Percentiles rank a stretch among this genome's conserved stretches.
Evolutionary conservation across 352 stramenopile genomes (phyloP).

Genomic region (Globisporangium camurandrum): DNA sequence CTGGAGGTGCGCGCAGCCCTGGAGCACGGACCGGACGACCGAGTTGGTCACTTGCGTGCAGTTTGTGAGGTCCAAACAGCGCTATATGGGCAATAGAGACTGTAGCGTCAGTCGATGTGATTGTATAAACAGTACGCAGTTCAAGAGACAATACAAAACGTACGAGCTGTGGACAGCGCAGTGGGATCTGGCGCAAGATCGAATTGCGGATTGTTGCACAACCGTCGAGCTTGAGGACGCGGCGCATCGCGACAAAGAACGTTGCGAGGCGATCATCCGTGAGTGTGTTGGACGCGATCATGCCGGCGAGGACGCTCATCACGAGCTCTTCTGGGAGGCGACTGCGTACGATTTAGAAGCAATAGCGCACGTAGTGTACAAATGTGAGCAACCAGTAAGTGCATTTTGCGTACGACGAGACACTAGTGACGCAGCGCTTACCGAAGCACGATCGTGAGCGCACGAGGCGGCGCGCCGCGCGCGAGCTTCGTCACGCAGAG

Average conservation of each 20-base stretch:
- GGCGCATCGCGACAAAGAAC: slow-evolving; percentile 74
- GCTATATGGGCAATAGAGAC: slow-evolving; percentile 19
- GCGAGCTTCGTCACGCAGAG: slow-evolving; percentile 60
- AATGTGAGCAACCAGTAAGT: neutral
- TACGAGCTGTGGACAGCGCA: slow-evolving; percentile 75
- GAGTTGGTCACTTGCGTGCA: slow-evolving; percentile 85
- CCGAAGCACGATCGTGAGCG: slow-evolving; percentile 52
- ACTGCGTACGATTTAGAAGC: slow-evolving; percentile 14
- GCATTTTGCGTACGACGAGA: slow-evolving; percentile 1
- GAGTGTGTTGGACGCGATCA: slow-evolving; percentile 65
- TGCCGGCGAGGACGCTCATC: slow-evolving; percentile 57
- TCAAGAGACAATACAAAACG: neutral
- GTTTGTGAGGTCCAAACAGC: slow-evolving; percentile 77
- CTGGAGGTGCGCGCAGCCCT: slow-evolving; percentile 69
- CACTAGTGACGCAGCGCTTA: too few relatives aligned
- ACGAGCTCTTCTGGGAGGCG: slow-evolving; percentile 78
- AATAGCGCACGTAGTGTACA: neutral
- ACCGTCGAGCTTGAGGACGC: slow-evolving; percentile 60
- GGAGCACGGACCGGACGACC: slow-evolving; percentile 70
- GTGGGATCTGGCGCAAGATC: slow-evolving; percentile 80
- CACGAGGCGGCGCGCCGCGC: slow-evolving; percentile 38
- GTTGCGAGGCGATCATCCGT: slow-evolving; percentile 76
- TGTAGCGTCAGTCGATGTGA: neutral
- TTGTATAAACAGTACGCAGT: neutral
- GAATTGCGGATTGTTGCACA: slow-evolving; percentile 82